These are phyloP conservation scores for Epichloe sibirici DNA, from an alignment of 2,329 filamentous ascomycete genomes.

Conservation along the genomic window DNA sequence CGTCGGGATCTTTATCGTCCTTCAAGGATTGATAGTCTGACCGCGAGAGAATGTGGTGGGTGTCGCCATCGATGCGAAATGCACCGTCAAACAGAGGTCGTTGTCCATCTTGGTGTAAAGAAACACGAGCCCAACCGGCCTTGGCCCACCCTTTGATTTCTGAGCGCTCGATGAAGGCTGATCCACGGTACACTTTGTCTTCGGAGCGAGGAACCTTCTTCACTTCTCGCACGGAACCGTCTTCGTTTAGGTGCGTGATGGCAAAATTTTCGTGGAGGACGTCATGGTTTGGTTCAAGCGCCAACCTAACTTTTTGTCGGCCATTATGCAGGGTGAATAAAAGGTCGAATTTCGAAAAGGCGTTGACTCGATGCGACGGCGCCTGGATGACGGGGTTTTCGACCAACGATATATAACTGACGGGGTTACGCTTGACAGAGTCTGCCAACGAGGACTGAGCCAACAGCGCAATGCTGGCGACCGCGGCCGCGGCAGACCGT, in stretches of 20 bases:
- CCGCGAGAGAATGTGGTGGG: conserved; percentile 75
- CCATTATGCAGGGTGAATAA: conserved; percentile 62
- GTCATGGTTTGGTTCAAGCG: conserved; percentile 83
- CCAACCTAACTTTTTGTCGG: conserved; percentile 60
- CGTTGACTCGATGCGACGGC: conserved; percentile 64
- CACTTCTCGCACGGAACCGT: conserved; percentile 55
- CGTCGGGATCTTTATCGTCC: conserved; percentile 56
- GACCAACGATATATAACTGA: conserved; percentile 61
- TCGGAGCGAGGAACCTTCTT: conserved; percentile 60
- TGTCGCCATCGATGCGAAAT: conserved; percentile 68
- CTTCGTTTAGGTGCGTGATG: conserved; percentile 56
- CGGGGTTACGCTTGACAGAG: conserved; percentile 63
- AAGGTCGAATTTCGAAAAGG: conserved; percentile 73
- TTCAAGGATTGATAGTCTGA: conserved; percentile 63
- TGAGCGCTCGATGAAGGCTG: conserved; percentile 54
- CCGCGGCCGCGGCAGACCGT: conserved; percentile 13
- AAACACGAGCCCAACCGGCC: conserved; percentile 78
- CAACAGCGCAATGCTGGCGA: conserved; percentile 13
- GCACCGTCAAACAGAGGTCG: conserved; percentile 80
- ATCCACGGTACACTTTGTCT: conserved; percentile 77
- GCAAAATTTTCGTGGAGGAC: conserved; percentile 66
- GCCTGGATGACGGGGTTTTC: conserved; percentile 69
- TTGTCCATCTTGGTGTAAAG: conserved; percentile 62
- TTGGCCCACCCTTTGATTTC: conserved; percentile 57
- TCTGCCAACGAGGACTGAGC: conserved; percentile 33